Evolutionary conservation across 1,284 basidiomycete species (phyloP), one percentile per base, ranked within the genome.

Genomic region (Microbotryum silenes-acaulis): DNA sequence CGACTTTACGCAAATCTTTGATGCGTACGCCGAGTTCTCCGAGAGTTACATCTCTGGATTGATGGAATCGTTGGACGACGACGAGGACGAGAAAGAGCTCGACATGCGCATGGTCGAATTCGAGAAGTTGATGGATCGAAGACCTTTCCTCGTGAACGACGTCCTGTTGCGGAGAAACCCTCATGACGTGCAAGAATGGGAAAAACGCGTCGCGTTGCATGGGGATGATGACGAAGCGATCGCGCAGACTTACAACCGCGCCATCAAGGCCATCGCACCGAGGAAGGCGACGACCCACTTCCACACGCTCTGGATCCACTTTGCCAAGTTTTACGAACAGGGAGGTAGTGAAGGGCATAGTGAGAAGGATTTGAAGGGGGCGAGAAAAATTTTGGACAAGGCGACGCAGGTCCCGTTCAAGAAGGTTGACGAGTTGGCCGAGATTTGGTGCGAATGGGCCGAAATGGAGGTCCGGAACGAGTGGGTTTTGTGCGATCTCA

Each of bases 181-280:
- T 1, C 91, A 97, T 72, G 96, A 99, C 72, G 94, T 98, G 0
- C 92, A 96, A 71, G 96, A 99, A 75, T 99, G 96, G 96, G 94
- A 97, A 78, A 98, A 98, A 78, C 81, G 93, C 12, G 84, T 97
- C n/a, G 91, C 91, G 4, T 77, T 98, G 48, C 92, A 86, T 82
- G 94, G 88, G 16, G 86, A 91, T 56, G 83, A 97, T 71, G 94
- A 98, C 74, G 89, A 88, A 70, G 60, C 90, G 86, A 88, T 97
- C 21, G 88, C 91, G 18, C 87, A 89, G 71, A 97, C 93, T 3
- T 98, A 97, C 75, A 87, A 85, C 49, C 82, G 84, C 71, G 94
- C 96, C 1, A 79, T 97, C 52, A 87, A 89, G 66, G 94, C 90
- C 1, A 84, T 98, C 76, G 83, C 85, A 60, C 89, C 96, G 8